Evolutionary conservation across 352 stramenopile species (phyloP), one percentile per base, ranked within the genome.

Genomic region (Salisapilia sapeloensis): DNA sequence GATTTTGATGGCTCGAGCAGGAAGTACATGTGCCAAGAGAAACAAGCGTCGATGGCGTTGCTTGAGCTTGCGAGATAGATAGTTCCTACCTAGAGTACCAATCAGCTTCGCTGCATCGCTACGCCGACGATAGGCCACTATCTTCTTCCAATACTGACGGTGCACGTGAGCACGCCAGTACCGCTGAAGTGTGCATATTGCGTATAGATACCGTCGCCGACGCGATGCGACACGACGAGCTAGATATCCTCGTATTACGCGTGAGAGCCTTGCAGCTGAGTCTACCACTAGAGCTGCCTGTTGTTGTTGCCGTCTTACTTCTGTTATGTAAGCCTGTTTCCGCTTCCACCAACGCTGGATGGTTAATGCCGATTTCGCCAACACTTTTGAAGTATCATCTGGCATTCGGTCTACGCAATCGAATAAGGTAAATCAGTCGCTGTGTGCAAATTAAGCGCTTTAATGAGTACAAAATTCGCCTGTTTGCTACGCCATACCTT

Each of bases 91-190:
- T n/a, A 75, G 33, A 9, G 66, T 58, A 2, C 65, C 69, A 18
- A 89, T 80, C 6, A 46, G 44, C 5, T 64, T 65, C 0, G 72
- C 69, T 64, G 79, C 71, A n/a, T 44, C 53, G 15, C 81, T 48
- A 6, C 30, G 45, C 1, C 49, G 56, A 1, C 66, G 64, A 12
- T 55, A 32, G 5, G 41, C 42, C 53, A 83, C 61, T 7, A 71
- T 37, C 7, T 59, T 47, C 38, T 58, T 51, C 63, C 69, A 79
- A 20, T 62, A 71, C 3, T 38, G 28, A 8, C 57, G 54, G 26
- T 58, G 71, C 9, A 50, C 50, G 23, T 53, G 50, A 12, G 46
- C 56, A 1, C 60, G 54, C 56, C 62, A 87, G 19, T 54, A 46
- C 2, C 45, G 53, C 24, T 84, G 72, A 22, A 87, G 66, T 11